Base-by-base conservation (phyloP, 2,329 filamentous ascomycete species). In the Zymoseptoria tritici region DNA sequence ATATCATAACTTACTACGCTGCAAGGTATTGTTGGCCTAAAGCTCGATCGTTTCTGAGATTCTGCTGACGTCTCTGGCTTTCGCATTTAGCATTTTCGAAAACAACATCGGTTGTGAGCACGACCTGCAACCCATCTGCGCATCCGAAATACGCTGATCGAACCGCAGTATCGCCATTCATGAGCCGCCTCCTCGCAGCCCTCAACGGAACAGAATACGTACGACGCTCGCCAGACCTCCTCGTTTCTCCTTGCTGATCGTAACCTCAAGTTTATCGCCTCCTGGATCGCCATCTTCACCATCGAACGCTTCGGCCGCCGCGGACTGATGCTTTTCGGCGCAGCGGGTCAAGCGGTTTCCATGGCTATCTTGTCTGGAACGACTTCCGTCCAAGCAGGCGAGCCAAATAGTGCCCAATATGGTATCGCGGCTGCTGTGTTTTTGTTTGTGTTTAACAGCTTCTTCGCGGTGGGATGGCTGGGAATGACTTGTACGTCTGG, bases 301-400 rank as follows among this genome's bases (percentile, higher is more conserved):
- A 78, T 81, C 60, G 79, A 81, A 63, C 52, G 59, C 46, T 73
- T 80, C 55, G 79, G 79, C 19, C 76, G 88, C 24, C 81, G 88
- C 13, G 83, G 83, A 68, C 80, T 91, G 62, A 90, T 91, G 86
- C 75, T 91, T 16, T 83, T 89, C 62, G 88, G 88, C 57, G 83
- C 84, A 2, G 56, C 56, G 22, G 67, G 68, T 20, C 65, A 67
- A 59, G 59, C 61, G 6, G 21, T 56, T 5, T 73, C 68, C 0
- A 73, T 72, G 71, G 66, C 65, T 4, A 61, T 74, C 8, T 60
- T 72, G 4, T 71, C 68, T 3, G 68, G 68, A 11, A 67, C 68
- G 4, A 71, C 65, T 1, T 65, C 66, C 2, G 57, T 64, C 13
- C 64, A 62, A 9, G 55, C 57, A 4, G 52, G 53, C 1, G 55